Percentiles rank a stretch among this genome's conserved stretches.
Conservation (phyloP, 306 rosid species). For the Glycine tomentella region DNA sequence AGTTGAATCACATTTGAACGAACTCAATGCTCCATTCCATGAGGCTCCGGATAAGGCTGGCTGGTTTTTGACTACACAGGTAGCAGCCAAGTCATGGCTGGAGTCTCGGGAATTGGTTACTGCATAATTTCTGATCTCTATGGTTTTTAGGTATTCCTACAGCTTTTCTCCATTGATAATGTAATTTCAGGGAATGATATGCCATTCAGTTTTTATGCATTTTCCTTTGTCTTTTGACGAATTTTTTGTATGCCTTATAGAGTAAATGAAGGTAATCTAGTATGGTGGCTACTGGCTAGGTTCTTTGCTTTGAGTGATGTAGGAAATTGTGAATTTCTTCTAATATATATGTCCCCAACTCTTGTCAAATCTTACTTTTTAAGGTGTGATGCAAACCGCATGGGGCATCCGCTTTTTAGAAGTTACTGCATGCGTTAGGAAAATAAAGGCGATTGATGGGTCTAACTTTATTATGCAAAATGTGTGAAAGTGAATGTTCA, state of each 20-base stretch:
- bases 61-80: conserved; percentile 93
- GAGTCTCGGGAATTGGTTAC: conserved; percentile 65
- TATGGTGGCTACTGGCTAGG: not conserved
- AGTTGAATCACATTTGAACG: conserved; percentile 83
- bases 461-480: not conserved
- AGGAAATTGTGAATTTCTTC: conserved; percentile 30
- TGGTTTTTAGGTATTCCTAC: conserved; percentile 25
- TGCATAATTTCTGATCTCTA: conserved; percentile 46
- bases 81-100: conserved; percentile 83
- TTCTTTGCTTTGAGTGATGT: not conserved
- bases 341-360: not conserved
- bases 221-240: conserved; percentile 39
- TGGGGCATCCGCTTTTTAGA: not conserved
- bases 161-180: conserved; percentile 37
- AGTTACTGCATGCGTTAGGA: not conserved
- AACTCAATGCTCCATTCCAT: conserved; percentile 83
- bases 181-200: conserved; percentile 56
- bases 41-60: conserved; percentile 94
- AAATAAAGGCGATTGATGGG: not conserved
- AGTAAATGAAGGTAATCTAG: conserved; percentile 37
- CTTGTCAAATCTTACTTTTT: not conserved
- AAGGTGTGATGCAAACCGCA: conserved; percentile 8
- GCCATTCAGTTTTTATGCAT: conserved; percentile 33
- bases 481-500: not conserved
- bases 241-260: conserved; percentile 56